Conservation (phyloP, 306 rosid genomes). For the Quercus agrifolia region DNA sequence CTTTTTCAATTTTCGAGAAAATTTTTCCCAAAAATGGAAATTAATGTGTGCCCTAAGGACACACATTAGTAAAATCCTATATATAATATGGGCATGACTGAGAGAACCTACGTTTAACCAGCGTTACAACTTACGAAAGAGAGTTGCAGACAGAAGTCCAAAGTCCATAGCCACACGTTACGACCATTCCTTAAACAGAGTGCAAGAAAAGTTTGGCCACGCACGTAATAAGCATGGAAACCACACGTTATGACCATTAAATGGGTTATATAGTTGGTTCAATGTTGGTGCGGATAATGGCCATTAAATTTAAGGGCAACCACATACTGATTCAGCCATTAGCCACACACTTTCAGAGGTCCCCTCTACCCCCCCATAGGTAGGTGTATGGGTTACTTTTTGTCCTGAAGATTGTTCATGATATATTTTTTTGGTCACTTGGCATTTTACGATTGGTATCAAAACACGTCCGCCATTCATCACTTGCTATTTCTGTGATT, state of each 20-base stretch:
- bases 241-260: neutral
- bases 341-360: neutral
- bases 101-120: too few relatives aligned
- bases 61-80: too few relatives aligned
- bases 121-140: neutral
- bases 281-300: neutral
- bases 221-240: neutral
- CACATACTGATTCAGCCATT: neutral
- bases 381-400: neutral
- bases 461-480: too few relatives aligned
- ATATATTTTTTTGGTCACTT: conserved; percentile 32
- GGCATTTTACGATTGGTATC: neutral
- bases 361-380: neutral
- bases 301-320: too few relatives aligned
- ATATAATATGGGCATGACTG: too few relatives aligned
- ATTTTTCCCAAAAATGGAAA: too few relatives aligned
- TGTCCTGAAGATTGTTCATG: conserved; percentile 17
- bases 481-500: too few relatives aligned
- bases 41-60: too few relatives aligned
- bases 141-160: neutral
- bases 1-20: too few relatives aligned
- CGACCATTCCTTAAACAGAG: neutral
- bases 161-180: neutral
- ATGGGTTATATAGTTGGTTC: neutral
- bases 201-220: neutral